A percentile compares a stretch with the other conserved stretches of the same genome.
Conservation (phyloP, 2,329 filamentous ascomycete genomes). For the Sarocladium kiliense region DNA sequence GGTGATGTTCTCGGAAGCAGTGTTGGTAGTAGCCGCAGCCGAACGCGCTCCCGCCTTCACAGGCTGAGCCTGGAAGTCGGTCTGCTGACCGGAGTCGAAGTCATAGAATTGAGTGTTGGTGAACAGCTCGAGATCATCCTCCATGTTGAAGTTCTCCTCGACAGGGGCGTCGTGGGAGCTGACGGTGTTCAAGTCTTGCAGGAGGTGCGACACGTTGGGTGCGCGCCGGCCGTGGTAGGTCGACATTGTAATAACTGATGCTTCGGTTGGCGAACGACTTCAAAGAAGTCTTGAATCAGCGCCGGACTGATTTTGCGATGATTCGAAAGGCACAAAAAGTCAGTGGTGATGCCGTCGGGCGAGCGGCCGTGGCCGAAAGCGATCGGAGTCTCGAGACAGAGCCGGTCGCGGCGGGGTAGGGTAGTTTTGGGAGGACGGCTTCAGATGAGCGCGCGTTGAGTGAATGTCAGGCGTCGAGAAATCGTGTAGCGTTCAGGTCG, state of each 20-base stretch:
- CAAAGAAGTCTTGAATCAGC: not conserved
- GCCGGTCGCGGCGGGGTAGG: slow-evolving; percentile 1
- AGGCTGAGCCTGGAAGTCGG: slow-evolving; percentile 48
- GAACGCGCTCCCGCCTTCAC: slow-evolving; percentile 32
- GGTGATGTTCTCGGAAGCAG: slow-evolving; percentile 32
- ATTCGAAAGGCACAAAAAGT: not conserved
- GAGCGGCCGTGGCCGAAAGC: slow-evolving; percentile 2
- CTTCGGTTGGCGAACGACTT: not conserved
- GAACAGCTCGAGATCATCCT: slow-evolving; percentile 72
- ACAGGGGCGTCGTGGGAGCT: slow-evolving; percentile 51
- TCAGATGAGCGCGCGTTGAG: not conserved
- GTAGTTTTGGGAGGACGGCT: not conserved
- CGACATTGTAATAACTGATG: slow-evolving; percentile 48
- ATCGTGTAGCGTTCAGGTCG: not conserved
- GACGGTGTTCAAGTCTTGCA: slow-evolving; percentile 77
- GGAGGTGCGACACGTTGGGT: slow-evolving; percentile 85
- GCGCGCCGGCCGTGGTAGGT: slow-evolving; percentile 70
- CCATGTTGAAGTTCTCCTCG: slow-evolving; percentile 58
- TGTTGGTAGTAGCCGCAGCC: slow-evolving; percentile 23
- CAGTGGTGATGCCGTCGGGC: slow-evolving; percentile 2
- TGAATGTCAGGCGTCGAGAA: not conserved
- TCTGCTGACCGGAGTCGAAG: slow-evolving; percentile 62
- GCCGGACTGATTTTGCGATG: not conserved
- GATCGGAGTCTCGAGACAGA: not conserved
- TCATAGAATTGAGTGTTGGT: slow-evolving; percentile 81